Percentiles rank a stretch among this genome's conserved stretches.
Evolutionary conservation across 2,329 filamentous ascomycete genomes (phyloP).

Genomic region (Trichophyton rubrum): DNA sequence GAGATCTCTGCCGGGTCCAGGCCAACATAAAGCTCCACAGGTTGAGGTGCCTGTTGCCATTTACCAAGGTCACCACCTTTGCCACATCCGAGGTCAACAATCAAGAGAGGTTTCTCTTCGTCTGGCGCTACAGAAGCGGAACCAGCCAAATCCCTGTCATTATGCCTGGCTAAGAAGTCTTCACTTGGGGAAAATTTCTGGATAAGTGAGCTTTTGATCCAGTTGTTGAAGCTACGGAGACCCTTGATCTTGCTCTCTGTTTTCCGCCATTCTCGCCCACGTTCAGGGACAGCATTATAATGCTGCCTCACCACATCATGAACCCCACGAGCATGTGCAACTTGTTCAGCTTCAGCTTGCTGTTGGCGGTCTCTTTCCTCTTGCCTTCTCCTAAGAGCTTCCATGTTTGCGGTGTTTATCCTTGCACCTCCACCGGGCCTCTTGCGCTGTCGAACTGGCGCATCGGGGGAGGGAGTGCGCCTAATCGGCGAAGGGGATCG

Average conservation of each 20-base stretch:
- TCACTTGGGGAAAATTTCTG: constrained; percentile 87
- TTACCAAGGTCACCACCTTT: constrained; percentile 94
- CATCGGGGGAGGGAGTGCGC: constrained; percentile 31
- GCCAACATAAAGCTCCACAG: constrained; percentile 85
- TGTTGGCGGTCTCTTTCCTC: constrained; percentile 34
- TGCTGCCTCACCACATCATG: constrained; percentile 83
- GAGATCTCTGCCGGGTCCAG: constrained; percentile 86
- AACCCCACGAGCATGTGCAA: constrained; percentile 43
- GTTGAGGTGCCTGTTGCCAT: constrained; percentile 88
- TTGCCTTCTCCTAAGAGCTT: constrained; percentile 30
- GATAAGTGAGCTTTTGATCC: constrained; percentile 95
- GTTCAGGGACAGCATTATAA: constrained; percentile 91
- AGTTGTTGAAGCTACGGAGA: constrained; percentile 90
- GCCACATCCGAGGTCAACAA: constrained; percentile 90
- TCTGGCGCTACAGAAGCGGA: constrained; percentile 20
- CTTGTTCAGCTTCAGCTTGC: constrained; percentile 26
- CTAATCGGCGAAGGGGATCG: constrained; percentile 32
- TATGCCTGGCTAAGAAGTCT: constrained; percentile 47
- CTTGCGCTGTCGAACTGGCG: constrained; percentile 32
- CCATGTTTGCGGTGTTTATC: constrained; percentile 26
- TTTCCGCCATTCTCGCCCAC: constrained; percentile 85
- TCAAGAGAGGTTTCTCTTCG: constrained; percentile 50
- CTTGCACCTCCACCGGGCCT: constrained; percentile 36
- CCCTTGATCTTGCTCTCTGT: constrained; percentile 94
- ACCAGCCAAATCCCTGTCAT: constrained; percentile 36